Base-by-base conservation (phyloP, 805 yeast genomes). In the Lachancea sp. region DNA sequence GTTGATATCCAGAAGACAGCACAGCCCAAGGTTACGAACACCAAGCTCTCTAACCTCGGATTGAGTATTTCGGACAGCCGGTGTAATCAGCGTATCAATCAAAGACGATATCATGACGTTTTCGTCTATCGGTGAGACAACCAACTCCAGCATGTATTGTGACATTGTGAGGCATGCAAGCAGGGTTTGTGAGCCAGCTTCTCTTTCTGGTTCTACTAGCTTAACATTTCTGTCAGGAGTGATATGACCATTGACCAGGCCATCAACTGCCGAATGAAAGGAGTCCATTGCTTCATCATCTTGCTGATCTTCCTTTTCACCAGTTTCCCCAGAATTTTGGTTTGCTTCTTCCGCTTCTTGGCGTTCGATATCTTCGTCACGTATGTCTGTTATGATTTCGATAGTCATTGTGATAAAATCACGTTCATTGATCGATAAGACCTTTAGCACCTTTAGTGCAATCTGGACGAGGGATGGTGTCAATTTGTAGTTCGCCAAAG, bases 331-430 rank as follows among this genome's bases (percentile, higher is more conserved):
- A 6, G 31, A 13, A 36, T 36, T 38, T 36, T 40, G 38, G 18
- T 29, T 34, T 28, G 46, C 48, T 40, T 55, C 58, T 38, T 44
- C 56, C 29, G 45, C 41, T 42, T 59, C 67, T 37, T 65, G 71
- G 24, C 52, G 61, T 34, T 67, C 74, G 30, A 64, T 57, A 22
- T 70, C 74, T 7, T 78, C 71, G 58, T 88, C 96, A 56, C 86
- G 75, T 36, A 89, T 70, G 67, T 89, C 97, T 30, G 86, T 78
- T 28, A 88, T 78, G 13, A 87, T 76, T 67, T 90, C 97, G n/a
- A 83, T 75, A 15, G 83, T 72, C 77, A 87, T 81, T 26, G 84
- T 77, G 19, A 85, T 75, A 56, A 89, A 89, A 65, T 90, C 96
- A 41, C 80, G 74, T 52, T 87, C 96, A 56, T 74, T 83, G 16